Evolutionary conservation across 2,329 filamentous ascomycete species (phyloP), one percentile per base, ranked within the genome.

Genomic region (Cladorrhinum sp.): DNA sequence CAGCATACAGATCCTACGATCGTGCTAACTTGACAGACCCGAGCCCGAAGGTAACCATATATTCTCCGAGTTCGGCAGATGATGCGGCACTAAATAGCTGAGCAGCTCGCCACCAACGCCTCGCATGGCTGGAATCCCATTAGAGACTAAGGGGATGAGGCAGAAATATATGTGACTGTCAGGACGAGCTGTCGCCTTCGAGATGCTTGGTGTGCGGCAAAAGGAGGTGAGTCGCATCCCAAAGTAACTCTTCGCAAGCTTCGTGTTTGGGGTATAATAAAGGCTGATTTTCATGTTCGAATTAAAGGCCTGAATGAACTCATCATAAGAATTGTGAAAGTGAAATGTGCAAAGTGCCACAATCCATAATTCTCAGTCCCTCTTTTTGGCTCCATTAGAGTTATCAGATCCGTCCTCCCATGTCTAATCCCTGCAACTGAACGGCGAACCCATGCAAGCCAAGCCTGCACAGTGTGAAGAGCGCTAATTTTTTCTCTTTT

Each of bases 351-450:
- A 2, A 46, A 46, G n/a, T 46, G 16, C 42, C 42, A 16, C 6
- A 18, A 46, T 46, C 7, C 42, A 46, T 28, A 30, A n/a, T 36
- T 50, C 33, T 36, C n/a, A 36, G 10, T 53, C 24, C 36, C 39
- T 49, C 24, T 20, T 39, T 30, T 51, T 23, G 16, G 23, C 12
- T 54, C 49, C 59, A 61, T 55, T 58, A 58, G 55, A 55, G 51
- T 61, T 61, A 61, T 61, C 59, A 54, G 59, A 61, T 61, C 59
- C 55, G 59, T 58, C 50, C 14, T 48, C 54, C 59, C 48, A 14
- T 36, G 28, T 46, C 26, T 51, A 23, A 48, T 54, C 55, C 59
- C 50, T 57, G 54, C 33, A 16, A 23, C 20, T 51, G 42, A 12
- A 14, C 6, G 7, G 7, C 18, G 42, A 18, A 18, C 42, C 42